Base-by-base conservation (phyloP, 2,329 filamentous ascomycete genomes). In the Mycocentrospora acerina region DNA sequence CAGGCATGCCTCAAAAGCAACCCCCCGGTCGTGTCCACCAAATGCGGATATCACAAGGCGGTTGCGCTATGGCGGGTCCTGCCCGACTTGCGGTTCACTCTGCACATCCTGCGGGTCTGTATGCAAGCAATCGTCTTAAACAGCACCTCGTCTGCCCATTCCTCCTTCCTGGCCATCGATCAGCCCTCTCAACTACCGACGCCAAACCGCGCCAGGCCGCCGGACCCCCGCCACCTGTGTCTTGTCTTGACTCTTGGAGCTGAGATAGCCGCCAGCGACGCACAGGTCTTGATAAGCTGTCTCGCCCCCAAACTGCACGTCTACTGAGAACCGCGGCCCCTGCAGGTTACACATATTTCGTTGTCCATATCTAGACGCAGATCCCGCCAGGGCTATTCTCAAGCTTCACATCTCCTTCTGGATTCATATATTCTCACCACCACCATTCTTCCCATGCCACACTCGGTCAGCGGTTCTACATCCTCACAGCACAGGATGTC, bases 401-500 rank as follows among this genome's bases (percentile, higher is more conserved):
- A 45, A 50, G 44, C 55, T 53, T 51, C 37, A 48, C 55, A 48
- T 47, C 51, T 50, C 48, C 51, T 46, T 46, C 38, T 36, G 27
- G 17, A 30, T 26, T 30, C 42, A 44, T 41, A 47, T 40, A 48
- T 46, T 33, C 39, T 40, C 40, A 37, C 35, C 31, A 29, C 31
- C 39, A 29, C 19, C 34, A 35, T 32, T 42, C 32, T 37, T 40
- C 37, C 30, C 46, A 68, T 68, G 64, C 63, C 65, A 25, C 65
- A 68, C 55, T 65, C 65, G 12, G 51, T 52, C 42, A 49, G 59
- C 53, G 55, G 55, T 16, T 63, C 57, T 7, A 57, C 55, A 11
- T 63, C 56, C n/a, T 57, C 58, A 12, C 53, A 55, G 33, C 50
- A 53, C 34, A 58, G 52, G 17, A 67, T 67, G 62, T 68, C 64